Percentiles rank a stretch among this genome's conserved stretches.
Conservation (phyloP, 257 asterid genomes). For the Pogostemon cablin region DNA sequence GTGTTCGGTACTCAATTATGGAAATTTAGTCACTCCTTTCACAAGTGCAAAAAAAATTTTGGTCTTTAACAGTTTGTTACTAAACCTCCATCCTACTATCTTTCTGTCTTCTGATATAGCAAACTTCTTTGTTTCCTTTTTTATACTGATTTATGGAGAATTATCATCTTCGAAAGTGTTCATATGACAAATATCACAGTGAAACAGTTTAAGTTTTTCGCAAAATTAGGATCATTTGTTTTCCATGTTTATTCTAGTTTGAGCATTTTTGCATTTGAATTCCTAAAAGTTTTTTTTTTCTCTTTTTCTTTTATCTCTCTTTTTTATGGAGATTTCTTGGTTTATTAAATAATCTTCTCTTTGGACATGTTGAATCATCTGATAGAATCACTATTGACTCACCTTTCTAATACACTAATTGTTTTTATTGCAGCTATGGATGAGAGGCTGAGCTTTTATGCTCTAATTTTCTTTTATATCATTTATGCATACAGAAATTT, state of each 20-base stretch:
- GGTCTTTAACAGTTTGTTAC: background rate
- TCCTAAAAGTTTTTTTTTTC: too few species aligned
- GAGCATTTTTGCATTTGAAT: too few species aligned
- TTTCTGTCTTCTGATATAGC: background rate
- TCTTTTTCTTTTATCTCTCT: too few species aligned
- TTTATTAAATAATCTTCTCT: too few species aligned
- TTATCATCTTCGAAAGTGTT: background rate
- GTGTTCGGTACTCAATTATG: background rate
- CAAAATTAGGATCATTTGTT: background rate
- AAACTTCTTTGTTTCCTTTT: background rate
- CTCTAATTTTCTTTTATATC: conserved; percentile 47
- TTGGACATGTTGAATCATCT: conserved; percentile 9
- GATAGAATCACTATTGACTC: conserved; percentile 11
- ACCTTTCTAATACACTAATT: conserved; percentile 25
- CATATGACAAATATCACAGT: background rate
- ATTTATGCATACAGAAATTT: too few species aligned
- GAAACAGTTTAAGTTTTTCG: background rate
- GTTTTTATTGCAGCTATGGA: conserved; percentile 80
- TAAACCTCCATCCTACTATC: background rate
- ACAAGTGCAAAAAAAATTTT: background rate
- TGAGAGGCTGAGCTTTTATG: conserved; percentile 93
- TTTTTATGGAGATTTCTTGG: too few species aligned
- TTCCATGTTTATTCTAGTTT: too few species aligned
- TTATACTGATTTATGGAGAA: background rate
- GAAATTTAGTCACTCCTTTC: background rate